These are phyloP conservation scores for Conoideocrella luteorostrata DNA, from an alignment of 2,329 filamentous ascomycete genomes.

Conservation along the genomic window DNA sequence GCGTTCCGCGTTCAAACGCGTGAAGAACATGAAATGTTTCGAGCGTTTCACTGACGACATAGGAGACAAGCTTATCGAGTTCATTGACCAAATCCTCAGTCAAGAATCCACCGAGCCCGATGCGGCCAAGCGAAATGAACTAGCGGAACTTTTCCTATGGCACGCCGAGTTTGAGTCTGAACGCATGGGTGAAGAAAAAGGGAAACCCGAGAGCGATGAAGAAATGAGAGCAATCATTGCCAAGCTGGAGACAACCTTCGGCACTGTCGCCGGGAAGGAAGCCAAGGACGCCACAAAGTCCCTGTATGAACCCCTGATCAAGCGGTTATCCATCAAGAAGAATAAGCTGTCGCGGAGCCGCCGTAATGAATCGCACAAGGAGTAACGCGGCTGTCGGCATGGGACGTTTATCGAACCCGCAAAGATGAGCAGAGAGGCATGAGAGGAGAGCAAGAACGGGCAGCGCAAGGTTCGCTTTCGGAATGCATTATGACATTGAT, in stretches of 20 bases:
- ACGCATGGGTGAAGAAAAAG: not conserved
- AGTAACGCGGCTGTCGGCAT: too few species aligned
- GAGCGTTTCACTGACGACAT: not conserved
- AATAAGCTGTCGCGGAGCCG: not conserved
- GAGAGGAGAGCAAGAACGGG: not conserved
- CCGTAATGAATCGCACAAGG: not conserved
- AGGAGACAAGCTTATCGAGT: not conserved
- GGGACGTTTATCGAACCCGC: too few species aligned
- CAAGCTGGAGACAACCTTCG: not conserved
- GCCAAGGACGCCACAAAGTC: not conserved
- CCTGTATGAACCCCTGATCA: conserved; percentile 1
- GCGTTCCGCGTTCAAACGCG: not conserved
- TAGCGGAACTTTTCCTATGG: not conserved
- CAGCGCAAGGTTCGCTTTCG: not conserved
- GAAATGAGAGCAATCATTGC: conserved; percentile 1
- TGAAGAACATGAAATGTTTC: not conserved
- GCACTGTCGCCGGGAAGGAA: not conserved
- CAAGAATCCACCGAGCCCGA: not conserved
- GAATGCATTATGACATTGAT: too few species aligned
- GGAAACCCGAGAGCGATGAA: not conserved
- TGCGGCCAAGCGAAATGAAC: not conserved
- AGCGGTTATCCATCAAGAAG: not conserved
- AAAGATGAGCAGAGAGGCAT: not conserved
- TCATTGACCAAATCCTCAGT: not conserved
- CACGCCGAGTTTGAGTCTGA: not conserved